Evolutionary conservation across 1,139 yeast genomes (phyloP).

Genomic region (Blastobotrys raffinosifermentans): DNA sequence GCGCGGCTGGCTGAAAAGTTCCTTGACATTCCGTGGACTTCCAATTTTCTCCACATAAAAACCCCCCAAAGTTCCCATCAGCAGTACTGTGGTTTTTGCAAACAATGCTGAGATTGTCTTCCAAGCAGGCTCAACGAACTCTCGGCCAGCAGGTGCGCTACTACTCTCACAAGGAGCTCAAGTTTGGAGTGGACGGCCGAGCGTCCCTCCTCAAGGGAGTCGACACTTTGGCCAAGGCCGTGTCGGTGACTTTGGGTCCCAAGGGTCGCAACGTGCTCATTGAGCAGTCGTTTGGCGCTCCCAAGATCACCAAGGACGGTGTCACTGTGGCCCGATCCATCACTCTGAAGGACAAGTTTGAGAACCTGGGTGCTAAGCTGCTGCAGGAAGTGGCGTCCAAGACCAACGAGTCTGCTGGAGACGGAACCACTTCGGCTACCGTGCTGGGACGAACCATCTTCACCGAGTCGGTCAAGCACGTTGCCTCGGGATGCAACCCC

Average conservation of each 20-base stretch:
- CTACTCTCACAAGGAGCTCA: conserved; percentile 84
- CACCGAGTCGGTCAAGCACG: conserved; percentile 96
- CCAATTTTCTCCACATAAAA: too few species aligned
- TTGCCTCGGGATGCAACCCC: conserved; percentile 99
- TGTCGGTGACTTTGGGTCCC: conserved; percentile 95
- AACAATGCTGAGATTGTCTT: too few species aligned
- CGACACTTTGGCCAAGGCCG: conserved; percentile 94
- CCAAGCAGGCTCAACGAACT: too few species aligned
- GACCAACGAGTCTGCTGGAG: conserved; percentile 98
- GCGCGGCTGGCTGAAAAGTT: too few species aligned
- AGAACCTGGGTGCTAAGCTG: conserved; percentile 93
- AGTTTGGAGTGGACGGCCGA: conserved; percentile 98
- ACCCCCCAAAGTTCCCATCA: too few species aligned
- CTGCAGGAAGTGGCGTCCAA: conserved; percentile 97
- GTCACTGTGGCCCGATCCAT: conserved; percentile 95
- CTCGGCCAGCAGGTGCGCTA: conserved; percentile 24
- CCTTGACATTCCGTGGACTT: too few species aligned
- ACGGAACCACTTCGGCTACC: conserved; percentile 98
- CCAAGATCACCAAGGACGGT: conserved; percentile 99
- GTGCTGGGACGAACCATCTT: conserved; percentile 95
- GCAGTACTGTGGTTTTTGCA: too few species aligned
- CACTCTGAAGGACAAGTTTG: conserved; percentile 84
- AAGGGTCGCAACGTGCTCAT: conserved; percentile 97
- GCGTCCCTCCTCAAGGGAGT: conserved; percentile 96
- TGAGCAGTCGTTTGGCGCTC: conserved; percentile 95